These are phyloP conservation scores for Anthostomella pinea DNA, from an alignment of 2,329 filamentous ascomycete species.

Conservation along the genomic window DNA sequence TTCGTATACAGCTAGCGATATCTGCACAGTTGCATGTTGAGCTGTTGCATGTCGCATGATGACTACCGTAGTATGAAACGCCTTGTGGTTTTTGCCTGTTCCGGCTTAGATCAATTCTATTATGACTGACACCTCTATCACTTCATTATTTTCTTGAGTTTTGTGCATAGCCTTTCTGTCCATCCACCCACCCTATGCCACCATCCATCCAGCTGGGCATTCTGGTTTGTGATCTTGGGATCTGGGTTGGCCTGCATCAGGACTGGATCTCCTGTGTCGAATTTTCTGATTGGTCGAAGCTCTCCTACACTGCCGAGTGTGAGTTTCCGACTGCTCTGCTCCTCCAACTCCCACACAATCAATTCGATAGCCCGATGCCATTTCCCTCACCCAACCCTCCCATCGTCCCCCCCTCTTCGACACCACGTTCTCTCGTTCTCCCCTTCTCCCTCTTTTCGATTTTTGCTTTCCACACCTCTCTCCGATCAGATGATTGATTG, in stretches of 20 bases:
- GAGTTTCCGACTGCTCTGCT: too few species aligned
- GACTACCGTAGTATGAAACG: conserved; percentile 12
- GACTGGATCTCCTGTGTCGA: conserved; percentile 20
- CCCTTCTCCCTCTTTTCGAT: conserved; percentile 26
- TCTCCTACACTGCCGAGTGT: neutral
- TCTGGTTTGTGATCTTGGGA: too few species aligned
- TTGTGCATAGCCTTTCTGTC: neutral
- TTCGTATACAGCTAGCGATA: neutral
- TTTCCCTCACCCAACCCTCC: conserved; percentile 24
- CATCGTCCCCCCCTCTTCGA: conserved; percentile 17
- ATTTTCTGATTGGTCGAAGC: conserved; percentile 42
- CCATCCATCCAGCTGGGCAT: conserved; percentile 10
- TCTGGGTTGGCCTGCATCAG: conserved; percentile 6
- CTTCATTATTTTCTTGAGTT: neutral
- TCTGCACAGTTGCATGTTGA: too few species aligned
- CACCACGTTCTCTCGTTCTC: conserved; percentile 21
- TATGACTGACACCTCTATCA: neutral
- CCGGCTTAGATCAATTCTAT: conserved; percentile 12
- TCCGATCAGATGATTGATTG: conserved; percentile 25
- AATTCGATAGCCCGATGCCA: conserved; percentile 28
- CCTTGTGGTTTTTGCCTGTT: conserved; percentile 14
- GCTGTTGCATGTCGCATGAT: conserved; percentile 2
- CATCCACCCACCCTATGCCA: neutral
- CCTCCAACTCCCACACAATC: conserved; percentile 22
- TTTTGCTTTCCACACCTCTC: conserved; percentile 19